A percentile compares a stretch with the other conserved stretches of the same genome.
Evolutionary conservation across 345 rosid genomes (phyloP).

Genomic region (Lepidium didymum): DNA sequence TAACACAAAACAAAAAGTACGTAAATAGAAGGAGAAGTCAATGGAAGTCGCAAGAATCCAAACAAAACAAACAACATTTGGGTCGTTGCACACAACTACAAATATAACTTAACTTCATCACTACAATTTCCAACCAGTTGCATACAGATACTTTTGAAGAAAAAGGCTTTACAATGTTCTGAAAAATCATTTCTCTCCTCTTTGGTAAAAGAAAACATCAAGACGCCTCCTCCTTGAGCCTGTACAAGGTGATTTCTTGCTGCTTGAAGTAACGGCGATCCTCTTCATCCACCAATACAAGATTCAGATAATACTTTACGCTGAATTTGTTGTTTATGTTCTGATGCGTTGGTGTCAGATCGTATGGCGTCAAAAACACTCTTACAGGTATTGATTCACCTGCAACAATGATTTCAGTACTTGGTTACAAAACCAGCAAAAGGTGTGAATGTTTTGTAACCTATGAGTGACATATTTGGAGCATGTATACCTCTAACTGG

Average conservation of each 20-base stretch:
- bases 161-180: slow-evolving; percentile 36
- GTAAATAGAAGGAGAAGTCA: not conserved
- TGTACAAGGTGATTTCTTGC: slow-evolving; percentile 77
- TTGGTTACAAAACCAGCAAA: not conserved
- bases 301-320: slow-evolving; percentile 90
- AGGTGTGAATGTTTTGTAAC: not conserved
- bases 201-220: slow-evolving; percentile 24
- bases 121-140: slow-evolving; percentile 13
- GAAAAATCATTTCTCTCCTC: slow-evolving; percentile 1
- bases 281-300: slow-evolving; percentile 92
- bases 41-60: slow-evolving; percentile 2
- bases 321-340: slow-evolving; percentile 98
- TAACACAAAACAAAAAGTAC: not conserved
- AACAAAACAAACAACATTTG: slow-evolving; percentile 8
- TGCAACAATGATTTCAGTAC: slow-evolving; percentile 23
- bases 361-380: slow-evolving; percentile 89
- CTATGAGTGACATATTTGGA: not conserved
- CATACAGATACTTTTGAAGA: not conserved
- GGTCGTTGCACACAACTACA: slow-evolving; percentile 17
- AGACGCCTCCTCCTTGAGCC: slow-evolving; percentile 58
- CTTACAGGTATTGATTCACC: slow-evolving; percentile 98
- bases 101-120: not conserved
- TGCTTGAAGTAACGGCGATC: slow-evolving; percentile 91
- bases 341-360: slow-evolving; percentile 86
- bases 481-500: slow-evolving; percentile 79